Evolutionary conservation across 2,329 filamentous ascomycete species (phyloP), one percentile per base, ranked within the genome.

Genomic region (Claviceps sp.): DNA sequence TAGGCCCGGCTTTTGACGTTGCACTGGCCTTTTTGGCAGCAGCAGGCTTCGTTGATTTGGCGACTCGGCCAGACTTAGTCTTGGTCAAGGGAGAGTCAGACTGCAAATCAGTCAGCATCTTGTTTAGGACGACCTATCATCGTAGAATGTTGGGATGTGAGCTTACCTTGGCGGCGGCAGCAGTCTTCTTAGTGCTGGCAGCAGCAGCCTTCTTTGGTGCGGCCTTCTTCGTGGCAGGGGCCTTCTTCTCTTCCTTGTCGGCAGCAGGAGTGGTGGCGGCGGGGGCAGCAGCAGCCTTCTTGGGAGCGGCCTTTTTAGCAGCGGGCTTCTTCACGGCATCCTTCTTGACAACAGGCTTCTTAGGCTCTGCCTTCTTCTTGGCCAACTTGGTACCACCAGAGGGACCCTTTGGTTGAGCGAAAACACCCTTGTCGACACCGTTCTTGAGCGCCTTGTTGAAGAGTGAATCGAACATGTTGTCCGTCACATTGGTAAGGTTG

Each of bases 361-460:
- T 71, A 50, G 67, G 60, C 59, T 69, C 67, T 22, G 64, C 61
- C 59, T 75, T 69, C 76, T 89, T 89, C 82, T 91, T 91, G 55
- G 85, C 85, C 55, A 95, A 84, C 84, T 95, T 95, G 71, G 93
- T 89, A 60, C 88, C 86, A 55, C 89, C 89, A 57, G 89, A 95
- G 55, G 88, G 78, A 63, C 89, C 89, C 82, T 95, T 95, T 64
- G 89, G 90, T 69, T 91, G 89, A 65, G 83, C 78, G 67, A 95
- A 95, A 62, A 87, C 78, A 57, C 87, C 87, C 77, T 85, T 89
- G 64, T 94, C 87, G 61, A 90, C 89, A 68, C 89, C 89, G 55
- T 75, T 73, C 72, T 85, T 81, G 66, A 94, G 76, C 51, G 88
- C 87, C 70, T 85, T 85, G 82, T 93, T 93, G 81, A 94, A 89